Evolutionary conservation across 2,329 filamentous ascomycete species (phyloP).

Genomic region (Aspergillus puulaauensis): DNA sequence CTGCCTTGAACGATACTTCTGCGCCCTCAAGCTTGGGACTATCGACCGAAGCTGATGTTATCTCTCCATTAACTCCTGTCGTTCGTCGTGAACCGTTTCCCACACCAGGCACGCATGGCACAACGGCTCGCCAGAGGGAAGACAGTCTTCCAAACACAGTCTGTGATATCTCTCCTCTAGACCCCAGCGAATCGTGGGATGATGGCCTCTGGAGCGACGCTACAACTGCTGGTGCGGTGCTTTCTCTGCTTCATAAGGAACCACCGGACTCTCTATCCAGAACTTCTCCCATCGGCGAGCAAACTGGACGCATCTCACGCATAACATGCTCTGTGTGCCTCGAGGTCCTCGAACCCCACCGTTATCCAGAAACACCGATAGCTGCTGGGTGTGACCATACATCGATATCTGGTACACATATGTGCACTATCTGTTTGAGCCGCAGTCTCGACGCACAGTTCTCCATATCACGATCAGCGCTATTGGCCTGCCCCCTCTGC

Average conservation of each 20-base stretch:
- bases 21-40: background rate
- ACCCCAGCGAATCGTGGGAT: background rate
- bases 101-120: background rate
- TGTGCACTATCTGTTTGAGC: slow-evolving; percentile 17
- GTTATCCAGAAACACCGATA: slow-evolving; percentile 15
- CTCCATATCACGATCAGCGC: background rate
- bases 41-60: background rate
- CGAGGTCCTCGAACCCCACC: slow-evolving; percentile 3
- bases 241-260: slow-evolving; percentile 18
- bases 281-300: background rate
- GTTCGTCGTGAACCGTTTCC: background rate
- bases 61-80: background rate
- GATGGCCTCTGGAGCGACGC: slow-evolving; percentile 18
- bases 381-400: slow-evolving; percentile 16
- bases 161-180: background rate
- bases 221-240: slow-evolving; percentile 16
- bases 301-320: background rate
- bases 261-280: slow-evolving; percentile 4
- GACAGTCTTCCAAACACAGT: background rate
- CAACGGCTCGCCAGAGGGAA: background rate
- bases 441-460: slow-evolving; percentile 17
- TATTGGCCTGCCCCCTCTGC: slow-evolving; percentile 17
- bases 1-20: background rate
- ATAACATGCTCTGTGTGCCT: slow-evolving; percentile 16
- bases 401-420: slow-evolving; percentile 9